Conservation (phyloP, 495 filamentous ascomycete species). For the Hyaloscypha finlandica region DNA sequence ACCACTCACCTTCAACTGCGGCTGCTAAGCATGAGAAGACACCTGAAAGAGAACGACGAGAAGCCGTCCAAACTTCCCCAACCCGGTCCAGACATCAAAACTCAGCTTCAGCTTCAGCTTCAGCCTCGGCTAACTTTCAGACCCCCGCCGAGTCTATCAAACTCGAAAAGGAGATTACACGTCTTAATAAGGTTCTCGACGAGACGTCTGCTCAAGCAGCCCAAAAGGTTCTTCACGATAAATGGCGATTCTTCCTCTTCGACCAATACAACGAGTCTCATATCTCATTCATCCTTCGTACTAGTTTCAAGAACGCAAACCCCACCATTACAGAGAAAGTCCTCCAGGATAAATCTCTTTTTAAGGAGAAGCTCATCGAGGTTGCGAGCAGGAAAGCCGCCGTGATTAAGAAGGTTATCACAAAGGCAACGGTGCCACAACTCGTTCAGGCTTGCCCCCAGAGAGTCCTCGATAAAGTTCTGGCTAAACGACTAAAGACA, state of each 20-base stretch:
- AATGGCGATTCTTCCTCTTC: conserved; percentile 29
- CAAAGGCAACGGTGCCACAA: background rate
- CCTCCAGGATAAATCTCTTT: conserved; percentile 14
- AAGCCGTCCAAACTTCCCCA: background rate
- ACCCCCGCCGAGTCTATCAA: background rate
- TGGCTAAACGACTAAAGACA: conserved; percentile 9
- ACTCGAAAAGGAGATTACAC: conserved; percentile 20
- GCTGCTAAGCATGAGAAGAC: background rate
- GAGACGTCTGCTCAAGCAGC: conserved; percentile 22
- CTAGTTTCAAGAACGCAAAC: conserved; percentile 26
- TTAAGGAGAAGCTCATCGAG: conserved; percentile 12
- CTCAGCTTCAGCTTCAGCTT: too few species aligned
- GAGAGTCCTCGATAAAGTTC: conserved; percentile 10
- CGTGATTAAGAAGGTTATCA: conserved; percentile 11
- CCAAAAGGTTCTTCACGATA: conserved; percentile 20
- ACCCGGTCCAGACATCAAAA: background rate
- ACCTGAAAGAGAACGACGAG: background rate
- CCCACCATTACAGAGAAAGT: conserved; percentile 16
- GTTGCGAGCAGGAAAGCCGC: conserved; percentile 4
- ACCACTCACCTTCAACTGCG: conserved; percentile 3
- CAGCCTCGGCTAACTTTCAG: background rate
- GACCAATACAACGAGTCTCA: conserved; percentile 19
- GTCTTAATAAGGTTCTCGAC: conserved; percentile 13
- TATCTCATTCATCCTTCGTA: conserved; percentile 23
- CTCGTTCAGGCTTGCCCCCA: background rate